Conservation (phyloP, 1,139 yeast species). For the Pichia sp. region DNA sequence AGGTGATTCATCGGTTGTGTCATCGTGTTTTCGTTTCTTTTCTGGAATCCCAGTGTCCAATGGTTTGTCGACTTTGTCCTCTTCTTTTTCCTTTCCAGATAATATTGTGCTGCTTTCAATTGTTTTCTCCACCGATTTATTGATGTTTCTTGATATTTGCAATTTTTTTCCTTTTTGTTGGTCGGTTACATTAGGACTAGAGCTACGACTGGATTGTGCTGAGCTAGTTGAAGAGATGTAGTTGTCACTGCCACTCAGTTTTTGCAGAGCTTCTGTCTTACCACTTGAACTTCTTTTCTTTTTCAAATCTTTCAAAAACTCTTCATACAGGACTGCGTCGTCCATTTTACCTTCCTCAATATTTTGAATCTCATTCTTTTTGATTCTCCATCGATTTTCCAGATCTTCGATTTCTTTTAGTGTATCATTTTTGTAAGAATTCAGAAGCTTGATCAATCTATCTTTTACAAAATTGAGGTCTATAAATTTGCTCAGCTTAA, state of each 20-base stretch:
- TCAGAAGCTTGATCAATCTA: slow-evolving; percentile 27
- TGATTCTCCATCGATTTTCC: slow-evolving; percentile 23
- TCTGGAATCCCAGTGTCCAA: neutral
- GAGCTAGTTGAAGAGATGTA: neutral
- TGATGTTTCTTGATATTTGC: slow-evolving; percentile 6
- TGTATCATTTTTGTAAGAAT: slow-evolving; percentile 27
- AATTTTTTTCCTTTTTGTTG: slow-evolving; percentile 11
- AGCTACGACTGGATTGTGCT: neutral
- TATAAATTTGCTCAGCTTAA: slow-evolving; percentile 25
- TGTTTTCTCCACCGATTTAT: slow-evolving; percentile 3
- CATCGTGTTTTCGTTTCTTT: neutral
- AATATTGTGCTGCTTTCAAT: slow-evolving; percentile 1
- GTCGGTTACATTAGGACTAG: slow-evolving; percentile 5
- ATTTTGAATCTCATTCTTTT: slow-evolving; percentile 23
- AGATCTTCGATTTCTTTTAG: slow-evolving; percentile 26
- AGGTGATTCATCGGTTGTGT: neutral
- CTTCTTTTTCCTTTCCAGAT: neutral
- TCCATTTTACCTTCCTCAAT: slow-evolving; percentile 28
- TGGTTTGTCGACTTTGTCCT: neutral
- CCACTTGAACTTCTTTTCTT: slow-evolving; percentile 7
- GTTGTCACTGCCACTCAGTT: neutral
- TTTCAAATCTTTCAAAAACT: slow-evolving; percentile 17
- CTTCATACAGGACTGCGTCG: slow-evolving; percentile 24
- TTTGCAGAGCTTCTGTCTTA: neutral
- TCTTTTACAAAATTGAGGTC: slow-evolving; percentile 27